Conservation (phyloP, 2,329 filamentous ascomycete species). For the Trichoderma atroviride region DNA sequence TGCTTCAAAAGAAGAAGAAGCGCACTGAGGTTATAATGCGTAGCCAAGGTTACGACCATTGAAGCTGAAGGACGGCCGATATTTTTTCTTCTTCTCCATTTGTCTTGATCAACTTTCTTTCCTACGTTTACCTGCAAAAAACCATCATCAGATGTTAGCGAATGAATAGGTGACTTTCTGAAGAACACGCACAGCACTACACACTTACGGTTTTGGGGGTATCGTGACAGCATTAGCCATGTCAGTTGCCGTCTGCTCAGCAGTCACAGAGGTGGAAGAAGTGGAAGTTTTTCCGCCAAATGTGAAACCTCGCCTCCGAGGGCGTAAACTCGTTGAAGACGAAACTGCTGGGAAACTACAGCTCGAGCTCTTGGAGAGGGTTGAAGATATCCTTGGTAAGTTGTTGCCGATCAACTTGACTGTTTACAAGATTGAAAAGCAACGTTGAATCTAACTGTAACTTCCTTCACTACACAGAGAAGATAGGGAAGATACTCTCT, state of each 20-base stretch:
- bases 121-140: background rate
- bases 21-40: background rate
- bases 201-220: background rate
- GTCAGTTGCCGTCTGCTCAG: background rate
- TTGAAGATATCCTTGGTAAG: conserved; percentile 10
- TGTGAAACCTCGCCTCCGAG: background rate
- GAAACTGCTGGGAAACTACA: background rate
- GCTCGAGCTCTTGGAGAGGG: conserved; percentile 7
- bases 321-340: background rate
- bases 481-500: background rate
- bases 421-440: background rate
- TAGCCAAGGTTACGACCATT: background rate
- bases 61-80: too few species aligned
- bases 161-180: background rate
- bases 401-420: background rate
- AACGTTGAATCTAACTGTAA: background rate
- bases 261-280: background rate
- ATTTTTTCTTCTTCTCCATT: too few species aligned
- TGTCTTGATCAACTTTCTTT: background rate
- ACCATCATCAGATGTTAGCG: background rate
- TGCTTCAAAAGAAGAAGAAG: background rate
- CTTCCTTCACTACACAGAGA: background rate
- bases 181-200: too few species aligned
- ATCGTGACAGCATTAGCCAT: background rate
- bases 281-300: background rate